Evolutionary conservation across 306 rosid species (phyloP).

Genomic region (Cyclanthera cordifolia): DNA sequence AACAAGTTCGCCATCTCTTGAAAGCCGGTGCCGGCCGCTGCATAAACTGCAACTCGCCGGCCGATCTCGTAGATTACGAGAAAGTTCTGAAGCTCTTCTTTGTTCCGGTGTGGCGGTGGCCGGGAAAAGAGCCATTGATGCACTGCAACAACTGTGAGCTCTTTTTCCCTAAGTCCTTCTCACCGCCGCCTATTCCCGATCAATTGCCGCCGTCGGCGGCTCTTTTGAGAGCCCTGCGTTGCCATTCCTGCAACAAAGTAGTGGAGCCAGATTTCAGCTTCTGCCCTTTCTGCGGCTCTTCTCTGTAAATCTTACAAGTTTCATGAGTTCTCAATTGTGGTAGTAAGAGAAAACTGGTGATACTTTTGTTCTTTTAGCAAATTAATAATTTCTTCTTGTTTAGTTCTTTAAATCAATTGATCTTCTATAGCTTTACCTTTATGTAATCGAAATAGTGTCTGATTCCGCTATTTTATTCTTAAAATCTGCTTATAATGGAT

Average conservation of each 20-base stretch:
- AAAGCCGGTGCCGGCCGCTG: constrained; percentile 55
- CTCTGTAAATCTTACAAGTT: constrained; percentile 22
- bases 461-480: neutral
- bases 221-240: constrained; percentile 23
- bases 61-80: constrained; percentile 66
- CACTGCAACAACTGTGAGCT: constrained; percentile 51
- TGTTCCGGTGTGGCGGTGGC: constrained; percentile 87
- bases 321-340: neutral
- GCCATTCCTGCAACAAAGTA: constrained; percentile 44
- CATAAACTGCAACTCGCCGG: constrained; percentile 40
- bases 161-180: constrained; percentile 39
- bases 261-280: constrained; percentile 53
- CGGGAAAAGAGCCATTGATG: constrained; percentile 48
- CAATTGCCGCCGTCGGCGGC: constrained; percentile 14
- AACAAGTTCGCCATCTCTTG: constrained; percentile 60
- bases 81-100: constrained; percentile 74
- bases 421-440: neutral
- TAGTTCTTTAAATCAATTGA: constrained; percentile 16
- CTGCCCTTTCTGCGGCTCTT: constrained; percentile 76
- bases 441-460: neutral
- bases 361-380: neutral
- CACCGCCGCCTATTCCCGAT: constrained; percentile 31
- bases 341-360: neutral
- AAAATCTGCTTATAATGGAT: neutral
- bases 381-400: constrained; percentile 4